These are phyloP conservation scores for Leccinum subrobustum DNA, from an alignment of 1,284 basidiomycete species.

Conservation along the genomic window DNA sequence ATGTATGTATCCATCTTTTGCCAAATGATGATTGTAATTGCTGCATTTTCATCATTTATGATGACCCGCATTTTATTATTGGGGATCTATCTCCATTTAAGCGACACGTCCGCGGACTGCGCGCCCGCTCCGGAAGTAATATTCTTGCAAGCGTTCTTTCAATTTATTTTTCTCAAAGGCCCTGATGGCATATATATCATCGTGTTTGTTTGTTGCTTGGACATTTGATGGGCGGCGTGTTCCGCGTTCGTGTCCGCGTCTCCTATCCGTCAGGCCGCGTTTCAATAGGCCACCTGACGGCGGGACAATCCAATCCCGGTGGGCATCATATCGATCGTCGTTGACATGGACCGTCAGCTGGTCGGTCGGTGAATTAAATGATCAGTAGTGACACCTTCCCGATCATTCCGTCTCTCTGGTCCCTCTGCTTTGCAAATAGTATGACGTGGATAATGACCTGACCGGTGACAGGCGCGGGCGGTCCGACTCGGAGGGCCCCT, in stretches of 20 bases:
- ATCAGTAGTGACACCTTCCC: neutral
- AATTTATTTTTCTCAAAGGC: neutral
- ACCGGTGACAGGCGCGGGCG: neutral
- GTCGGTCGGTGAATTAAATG: neutral
- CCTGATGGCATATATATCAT: neutral
- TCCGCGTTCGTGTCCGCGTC: neutral
- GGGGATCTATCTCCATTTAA: conserved; percentile 8
- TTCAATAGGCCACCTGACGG: neutral
- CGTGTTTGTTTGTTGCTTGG: neutral
- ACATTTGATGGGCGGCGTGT: neutral
- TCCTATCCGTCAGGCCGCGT: neutral
- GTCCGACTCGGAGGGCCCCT: neutral
- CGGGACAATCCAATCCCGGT: neutral
- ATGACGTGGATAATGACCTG: neutral
- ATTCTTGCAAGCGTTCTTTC: neutral
- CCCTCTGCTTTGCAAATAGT: neutral
- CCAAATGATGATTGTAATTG: conserved; percentile 2
- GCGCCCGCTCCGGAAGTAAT: neutral
- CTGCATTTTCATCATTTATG: neutral
- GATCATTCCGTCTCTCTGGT: neutral
- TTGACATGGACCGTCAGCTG: neutral
- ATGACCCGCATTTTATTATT: neutral
- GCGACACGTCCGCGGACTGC: neutral
- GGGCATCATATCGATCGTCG: neutral
- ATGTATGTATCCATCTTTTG: conserved; percentile 4